Conservation (phyloP, 202 grass and related monocot genomes). For the Panicum virgatum region DNA sequence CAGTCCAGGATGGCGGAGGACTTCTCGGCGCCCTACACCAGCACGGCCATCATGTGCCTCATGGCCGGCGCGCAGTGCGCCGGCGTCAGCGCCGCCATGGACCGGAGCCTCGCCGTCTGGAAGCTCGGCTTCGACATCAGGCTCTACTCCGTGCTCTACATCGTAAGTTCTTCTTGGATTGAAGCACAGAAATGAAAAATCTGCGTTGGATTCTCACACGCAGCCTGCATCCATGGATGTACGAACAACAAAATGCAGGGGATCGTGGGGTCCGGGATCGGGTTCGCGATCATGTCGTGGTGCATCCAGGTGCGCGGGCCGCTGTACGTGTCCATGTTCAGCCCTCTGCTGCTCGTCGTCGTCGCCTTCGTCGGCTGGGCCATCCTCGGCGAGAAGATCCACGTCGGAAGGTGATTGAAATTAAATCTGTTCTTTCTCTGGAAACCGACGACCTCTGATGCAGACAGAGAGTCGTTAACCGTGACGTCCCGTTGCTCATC, state of each 20-base stretch:
- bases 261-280: constrained; percentile 67
- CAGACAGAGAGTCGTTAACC: too few relatives aligned
- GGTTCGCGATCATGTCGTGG: constrained; percentile 81
- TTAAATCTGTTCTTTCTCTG: too few relatives aligned
- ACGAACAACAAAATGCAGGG: constrained; percentile 43
- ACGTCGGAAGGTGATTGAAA: constrained; percentile 48
- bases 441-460: too few relatives aligned
- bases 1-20: constrained; percentile 75
- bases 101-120: constrained; percentile 61
- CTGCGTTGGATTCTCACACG: too few relatives aligned
- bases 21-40: constrained; percentile 82
- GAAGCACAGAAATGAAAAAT: too few relatives aligned
- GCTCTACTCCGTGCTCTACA: constrained; percentile 69
- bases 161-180: constrained; percentile 32
- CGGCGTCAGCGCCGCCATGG: constrained; percentile 45
- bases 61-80: constrained; percentile 76
- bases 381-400: constrained; percentile 81
- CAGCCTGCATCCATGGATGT: too few relatives aligned
- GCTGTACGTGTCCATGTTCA: constrained; percentile 91
- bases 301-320: constrained; percentile 79
- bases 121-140: constrained; percentile 75
- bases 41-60: constrained; percentile 74
- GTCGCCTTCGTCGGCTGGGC: constrained; percentile 81
- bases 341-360: constrained; percentile 78
- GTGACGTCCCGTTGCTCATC: too few relatives aligned